Evolutionary conservation across 116 monocot species (phyloP), one percentile per base, ranked within the genome.

Genomic region (Posidonia oceanica): DNA sequence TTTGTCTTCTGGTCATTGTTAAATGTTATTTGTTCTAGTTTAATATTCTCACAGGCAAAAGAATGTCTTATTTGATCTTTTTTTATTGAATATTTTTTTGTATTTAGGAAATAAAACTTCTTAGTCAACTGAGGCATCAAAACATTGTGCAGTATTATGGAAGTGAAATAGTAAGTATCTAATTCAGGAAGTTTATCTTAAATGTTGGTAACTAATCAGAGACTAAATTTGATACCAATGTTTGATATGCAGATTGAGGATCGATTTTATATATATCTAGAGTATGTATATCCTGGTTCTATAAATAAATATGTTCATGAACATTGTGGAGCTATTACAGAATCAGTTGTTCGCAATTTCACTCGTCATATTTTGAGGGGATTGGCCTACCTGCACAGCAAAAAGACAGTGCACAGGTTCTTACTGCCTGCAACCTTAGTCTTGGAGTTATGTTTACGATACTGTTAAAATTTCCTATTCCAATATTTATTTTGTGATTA

Each of bases 281-380:
- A 97, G 75, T 97, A 97, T 79, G 89, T 97, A 61, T 81, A 87
- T 70, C 97, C 97, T 74, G 93, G 97, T 74, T 92, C 97, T 20
- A 92, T 97, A 54, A 82, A 91, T 74, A 97, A 92, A 72, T 97
- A 92, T 79, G 85, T 92, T 63, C 78, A 74, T 38, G 85, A 89
- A 39, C 83, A 92, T 78, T 85, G 66, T 77, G 97, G 93, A 82
- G 87, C 87, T 60, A 86, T 97, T 73, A 92, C 93, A 64, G 97
- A 92, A 83, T 92, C 97, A 41, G 82, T 97, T 37, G 88, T 97
- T 74, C 88, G 92, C 58, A 89, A 83, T 75, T 97, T 97, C 76
- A 91, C 96, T 39, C 86, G 92, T 23, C 96, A 97, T 83, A 91
- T 97, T 76, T 88, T 97, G 20, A 75, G 67, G 15, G 96, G 92